Evolutionary conservation across 192 early-diverging fungal species (phyloP).

Genomic region (Coemansia sp.): DNA sequence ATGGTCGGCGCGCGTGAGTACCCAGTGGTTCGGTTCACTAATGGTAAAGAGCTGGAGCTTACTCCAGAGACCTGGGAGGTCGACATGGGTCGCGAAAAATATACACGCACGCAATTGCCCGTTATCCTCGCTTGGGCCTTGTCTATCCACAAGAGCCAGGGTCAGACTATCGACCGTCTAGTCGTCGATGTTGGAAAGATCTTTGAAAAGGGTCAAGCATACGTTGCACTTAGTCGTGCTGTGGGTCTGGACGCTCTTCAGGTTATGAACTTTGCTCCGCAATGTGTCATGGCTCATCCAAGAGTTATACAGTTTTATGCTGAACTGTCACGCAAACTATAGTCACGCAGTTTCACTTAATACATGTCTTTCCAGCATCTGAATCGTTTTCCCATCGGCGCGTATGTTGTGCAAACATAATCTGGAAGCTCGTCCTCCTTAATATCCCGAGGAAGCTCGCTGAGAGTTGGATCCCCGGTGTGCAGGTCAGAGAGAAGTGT

Average conservation of each 20-base stretch:
- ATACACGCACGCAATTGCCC: conserved; percentile 63
- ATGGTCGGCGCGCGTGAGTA: conserved; percentile 37
- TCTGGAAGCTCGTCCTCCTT: neutral
- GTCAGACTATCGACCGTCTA: conserved; percentile 79
- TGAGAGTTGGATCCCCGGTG: neutral
- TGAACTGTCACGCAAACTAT: conserved; percentile 36
- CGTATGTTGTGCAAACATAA: neutral
- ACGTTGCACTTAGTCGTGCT: conserved; percentile 82
- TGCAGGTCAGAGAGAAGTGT: neutral
- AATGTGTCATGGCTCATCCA: conserved; percentile 72
- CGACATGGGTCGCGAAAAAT: conserved; percentile 52
- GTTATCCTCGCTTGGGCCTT: conserved; percentile 84
- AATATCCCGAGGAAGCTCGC: neutral
- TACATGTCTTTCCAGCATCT: neutral
- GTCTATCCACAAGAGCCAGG: conserved; percentile 88
- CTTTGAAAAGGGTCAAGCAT: conserved; percentile 86
- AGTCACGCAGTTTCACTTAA: neutral
- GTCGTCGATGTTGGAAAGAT: conserved; percentile 72
- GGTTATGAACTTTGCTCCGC: conserved; percentile 65
- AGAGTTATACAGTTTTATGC: conserved; percentile 71
- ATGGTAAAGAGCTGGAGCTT: conserved; percentile 54
- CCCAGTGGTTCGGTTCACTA: conserved; percentile 52
- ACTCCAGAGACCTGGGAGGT: conserved; percentile 59
- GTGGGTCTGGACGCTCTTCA: conserved; percentile 71
- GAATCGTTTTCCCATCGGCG: neutral